These are phyloP conservation scores for Anthracocystis panici-leucophaei DNA, from an alignment of 1,284 basidiomycete genomes.

Conservation along the genomic window DNA sequence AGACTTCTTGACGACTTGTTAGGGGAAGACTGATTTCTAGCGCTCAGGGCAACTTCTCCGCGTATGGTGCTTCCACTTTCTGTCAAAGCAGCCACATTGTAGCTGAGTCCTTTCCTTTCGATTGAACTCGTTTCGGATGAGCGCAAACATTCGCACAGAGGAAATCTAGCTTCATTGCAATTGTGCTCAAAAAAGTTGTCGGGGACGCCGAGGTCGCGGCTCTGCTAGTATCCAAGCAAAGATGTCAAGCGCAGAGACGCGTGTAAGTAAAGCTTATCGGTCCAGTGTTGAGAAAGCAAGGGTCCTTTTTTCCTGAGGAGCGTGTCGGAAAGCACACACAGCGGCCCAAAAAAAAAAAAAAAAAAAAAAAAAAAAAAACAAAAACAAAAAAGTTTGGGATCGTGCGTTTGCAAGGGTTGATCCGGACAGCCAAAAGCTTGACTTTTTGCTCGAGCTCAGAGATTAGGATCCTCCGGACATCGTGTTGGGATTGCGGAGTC, in stretches of 20 bases:
- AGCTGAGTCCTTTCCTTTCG: background rate
- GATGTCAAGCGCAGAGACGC: background rate
- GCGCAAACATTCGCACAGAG: no score
- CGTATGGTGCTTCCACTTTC: background rate
- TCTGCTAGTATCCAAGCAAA: no score
- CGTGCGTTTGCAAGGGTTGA: background rate
- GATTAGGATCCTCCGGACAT: no score
- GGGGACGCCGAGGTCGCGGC: no score
- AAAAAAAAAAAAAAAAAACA: background rate
- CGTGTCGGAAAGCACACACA: background rate
- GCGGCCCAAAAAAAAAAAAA: background rate
- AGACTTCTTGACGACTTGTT: background rate
- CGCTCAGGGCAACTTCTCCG: background rate
- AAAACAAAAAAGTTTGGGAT: background rate
- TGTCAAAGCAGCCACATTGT: background rate
- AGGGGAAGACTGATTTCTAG: background rate
- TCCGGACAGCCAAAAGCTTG: background rate
- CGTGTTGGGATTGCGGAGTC: no score
- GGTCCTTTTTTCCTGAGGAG: background rate
- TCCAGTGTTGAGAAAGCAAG: conserved; percentile 2
- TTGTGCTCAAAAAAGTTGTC: no score
- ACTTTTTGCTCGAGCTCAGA: no score
- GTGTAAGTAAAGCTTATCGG: no score
- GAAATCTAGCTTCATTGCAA: no score
- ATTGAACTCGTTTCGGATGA: no score